A percentile compares a stretch with the other conserved stretches of the same genome.
These are phyloP conservation scores for Acacia concinna DNA, from an alignment of 331 rosid species.

Conservation along the genomic window DNA sequence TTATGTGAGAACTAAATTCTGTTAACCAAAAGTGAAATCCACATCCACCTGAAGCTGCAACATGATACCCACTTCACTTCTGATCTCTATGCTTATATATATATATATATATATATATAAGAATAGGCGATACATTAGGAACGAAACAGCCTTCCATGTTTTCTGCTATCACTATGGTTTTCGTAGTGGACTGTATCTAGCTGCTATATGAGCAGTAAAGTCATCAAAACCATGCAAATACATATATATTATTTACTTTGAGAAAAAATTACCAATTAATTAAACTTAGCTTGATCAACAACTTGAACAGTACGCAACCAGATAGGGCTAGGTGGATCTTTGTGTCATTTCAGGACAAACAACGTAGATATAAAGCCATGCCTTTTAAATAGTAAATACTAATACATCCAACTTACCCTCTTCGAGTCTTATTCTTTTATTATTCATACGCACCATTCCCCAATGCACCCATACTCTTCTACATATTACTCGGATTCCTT, in stretches of 20 bases:
- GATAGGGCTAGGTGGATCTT: not conserved
- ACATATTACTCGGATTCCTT: not conserved
- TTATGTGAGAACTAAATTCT: not conserved
- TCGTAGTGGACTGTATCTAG: constrained; percentile 33
- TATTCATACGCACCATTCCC: not conserved
- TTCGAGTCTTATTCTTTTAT: not conserved
- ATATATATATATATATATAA: not conserved
- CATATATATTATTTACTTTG: not conserved
- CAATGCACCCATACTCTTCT: not conserved
- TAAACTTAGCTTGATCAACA: not conserved
- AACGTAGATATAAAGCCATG: constrained; percentile 7
- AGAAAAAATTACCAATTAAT: not conserved
- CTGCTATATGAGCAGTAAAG: not conserved
- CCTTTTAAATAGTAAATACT: not conserved
- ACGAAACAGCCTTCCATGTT: constrained; percentile 32
- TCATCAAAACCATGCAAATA: constrained; percentile 4
- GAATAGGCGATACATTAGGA: not conserved
- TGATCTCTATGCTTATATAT: not conserved
- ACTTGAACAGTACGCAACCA: not conserved
- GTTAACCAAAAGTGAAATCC: constrained; percentile 12
- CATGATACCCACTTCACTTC: constrained; percentile 15
- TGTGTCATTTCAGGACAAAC: not conserved
- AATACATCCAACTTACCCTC: constrained; percentile 14
- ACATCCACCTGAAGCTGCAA: not conserved
- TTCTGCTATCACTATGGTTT: constrained; percentile 29